Evolutionary conservation across 345 rosid species (phyloP), one percentile per base, ranked within the genome.

Genomic region (Litchi chinensis): DNA sequence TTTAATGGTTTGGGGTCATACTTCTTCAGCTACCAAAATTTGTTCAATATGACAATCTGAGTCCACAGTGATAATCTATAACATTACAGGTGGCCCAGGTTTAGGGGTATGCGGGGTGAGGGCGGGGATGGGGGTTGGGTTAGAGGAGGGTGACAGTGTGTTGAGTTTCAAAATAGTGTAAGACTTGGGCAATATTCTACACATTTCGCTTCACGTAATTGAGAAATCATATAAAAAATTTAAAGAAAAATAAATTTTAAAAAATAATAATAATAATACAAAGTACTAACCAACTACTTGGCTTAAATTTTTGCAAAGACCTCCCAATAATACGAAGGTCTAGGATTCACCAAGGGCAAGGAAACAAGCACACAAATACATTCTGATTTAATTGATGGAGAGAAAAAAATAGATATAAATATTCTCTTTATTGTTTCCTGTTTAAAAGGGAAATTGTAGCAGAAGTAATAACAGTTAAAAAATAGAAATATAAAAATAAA

Each of bases 21-120:
- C 60, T 65, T 6, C 60, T 64, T 32, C 60, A 44, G 77, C 70
- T 5, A 64, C 60, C 57, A 28, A 73, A 24, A 24, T 75, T 6
- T 15, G 62, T 26, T 64, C 41, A 48, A 24, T 37, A 8, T 44
- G 37, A 60, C 63, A 64, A 8, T 15, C 16, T 64, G 6, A 40
- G 70, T 48, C 44, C 16, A 32, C 12, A 48, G 50, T 19, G 48
- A 75, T 48, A 28, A 40, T 21, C 22, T 43, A 50, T 5, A 73
- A 59, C 21, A 6, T 57, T 48, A 73, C 24, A 26, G 39, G 65
- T 21, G 50, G 50, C 57, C 57, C 4, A 13, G 57, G 57, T 52
- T 16, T 5, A 4, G 57, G 57, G 57, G 56, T 48, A 12, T 10
- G 12, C 0, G 56, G 56, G 54, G 56, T 15, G 16, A 50, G 56